These are phyloP conservation scores for Ogataea trehaloabstinens DNA, from an alignment of 805 yeast species.

Conservation along the genomic window DNA sequence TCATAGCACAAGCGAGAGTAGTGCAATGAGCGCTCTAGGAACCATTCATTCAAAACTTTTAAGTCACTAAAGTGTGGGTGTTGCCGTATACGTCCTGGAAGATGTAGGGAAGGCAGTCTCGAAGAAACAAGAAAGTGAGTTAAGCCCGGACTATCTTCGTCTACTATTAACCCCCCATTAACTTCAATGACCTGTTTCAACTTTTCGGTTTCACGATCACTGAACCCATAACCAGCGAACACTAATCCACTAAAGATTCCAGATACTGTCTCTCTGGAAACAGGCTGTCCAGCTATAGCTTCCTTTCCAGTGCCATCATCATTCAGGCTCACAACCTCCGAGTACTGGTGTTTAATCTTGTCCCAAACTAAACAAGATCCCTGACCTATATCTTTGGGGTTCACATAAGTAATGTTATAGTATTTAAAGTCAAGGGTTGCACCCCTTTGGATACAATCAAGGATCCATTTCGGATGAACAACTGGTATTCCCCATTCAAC, in stretches of 20 bases:
- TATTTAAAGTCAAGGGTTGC: conserved; percentile 40
- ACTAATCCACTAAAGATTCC: conserved; percentile 39
- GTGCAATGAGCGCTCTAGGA: conserved; percentile 29
- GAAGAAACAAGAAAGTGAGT: conserved; percentile 30
- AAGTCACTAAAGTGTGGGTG: conserved; percentile 22
- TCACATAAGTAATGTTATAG: conserved; percentile 34
- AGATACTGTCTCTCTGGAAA: not conserved
- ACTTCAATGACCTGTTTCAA: conserved; percentile 12
- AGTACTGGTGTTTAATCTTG: conserved; percentile 3
- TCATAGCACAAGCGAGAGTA: conserved; percentile 20
- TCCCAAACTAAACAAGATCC: conserved; percentile 41
- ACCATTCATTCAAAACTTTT: conserved; percentile 33
- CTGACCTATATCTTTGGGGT: conserved; percentile 21
- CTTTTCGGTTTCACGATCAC: conserved; percentile 17
- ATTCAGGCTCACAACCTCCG: not conserved
- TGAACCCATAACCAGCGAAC: conserved; percentile 38
- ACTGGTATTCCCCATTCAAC: conserved; percentile 51
- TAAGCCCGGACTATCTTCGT: conserved; percentile 35
- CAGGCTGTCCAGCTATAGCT: not conserved
- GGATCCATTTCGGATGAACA: conserved; percentile 50
- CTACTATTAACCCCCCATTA: conserved; percentile 25
- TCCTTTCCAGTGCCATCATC: not conserved
- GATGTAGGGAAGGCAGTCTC: conserved; percentile 6
- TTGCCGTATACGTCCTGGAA: conserved; percentile 17
- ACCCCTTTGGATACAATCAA: conserved; percentile 43